phyloP scores from a whole-genome alignment of 2,329 filamentous ascomycete species.

The Tolypocladium tundrense region DNA sequence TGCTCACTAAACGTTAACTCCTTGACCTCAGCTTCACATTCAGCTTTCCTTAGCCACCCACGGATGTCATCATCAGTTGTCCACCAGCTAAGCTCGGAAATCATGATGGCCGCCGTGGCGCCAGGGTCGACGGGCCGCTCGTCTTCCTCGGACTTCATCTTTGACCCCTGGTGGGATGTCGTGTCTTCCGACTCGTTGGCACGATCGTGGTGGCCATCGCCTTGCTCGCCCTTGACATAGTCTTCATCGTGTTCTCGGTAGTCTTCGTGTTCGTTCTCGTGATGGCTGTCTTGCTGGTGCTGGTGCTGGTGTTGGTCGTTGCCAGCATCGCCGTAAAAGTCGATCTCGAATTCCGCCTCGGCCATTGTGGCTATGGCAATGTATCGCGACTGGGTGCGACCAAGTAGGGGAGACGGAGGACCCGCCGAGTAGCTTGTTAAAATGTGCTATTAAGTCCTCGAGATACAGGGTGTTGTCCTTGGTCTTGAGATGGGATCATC shows the following conservation, averaged over 20 bases:
- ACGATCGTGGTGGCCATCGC: slow-evolving; percentile 12
- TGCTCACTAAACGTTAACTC: slow-evolving; percentile 97
- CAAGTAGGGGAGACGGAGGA: slow-evolving; percentile 1
- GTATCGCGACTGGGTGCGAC: slow-evolving; percentile 7
- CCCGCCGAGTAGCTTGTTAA: slow-evolving; percentile 2
- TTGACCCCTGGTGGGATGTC: slow-evolving; percentile 36
- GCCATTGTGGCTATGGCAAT: slow-evolving; percentile 37
- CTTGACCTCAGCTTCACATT: slow-evolving; percentile 73
- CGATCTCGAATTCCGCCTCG: slow-evolving; percentile 63
- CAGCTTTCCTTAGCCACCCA: slow-evolving; percentile 71
- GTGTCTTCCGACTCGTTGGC: slow-evolving; percentile 12
- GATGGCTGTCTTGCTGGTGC: slow-evolving; percentile 21
- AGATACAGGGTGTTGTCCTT: slow-evolving; percentile 5
- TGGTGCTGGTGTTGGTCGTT: slow-evolving; percentile 28
- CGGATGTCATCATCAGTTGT: slow-evolving; percentile 91
- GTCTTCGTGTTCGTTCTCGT: slow-evolving; percentile 25
- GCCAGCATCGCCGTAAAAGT: slow-evolving; percentile 56
- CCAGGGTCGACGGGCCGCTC: slow-evolving; percentile 48
- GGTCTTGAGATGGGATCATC: slow-evolving; percentile 3
- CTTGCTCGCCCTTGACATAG: slow-evolving; percentile 22
- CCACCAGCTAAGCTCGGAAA: slow-evolving; percentile 95
- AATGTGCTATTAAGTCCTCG: slow-evolving; percentile 6
- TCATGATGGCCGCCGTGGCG: slow-evolving; percentile 62
- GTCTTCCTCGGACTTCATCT: slow-evolving; percentile 51
- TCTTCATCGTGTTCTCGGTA: slow-evolving; percentile 24